Evolutionary conservation across 176 grass and related monocot species (phyloP).

Genomic region (Bothriochloa decipiens): DNA sequence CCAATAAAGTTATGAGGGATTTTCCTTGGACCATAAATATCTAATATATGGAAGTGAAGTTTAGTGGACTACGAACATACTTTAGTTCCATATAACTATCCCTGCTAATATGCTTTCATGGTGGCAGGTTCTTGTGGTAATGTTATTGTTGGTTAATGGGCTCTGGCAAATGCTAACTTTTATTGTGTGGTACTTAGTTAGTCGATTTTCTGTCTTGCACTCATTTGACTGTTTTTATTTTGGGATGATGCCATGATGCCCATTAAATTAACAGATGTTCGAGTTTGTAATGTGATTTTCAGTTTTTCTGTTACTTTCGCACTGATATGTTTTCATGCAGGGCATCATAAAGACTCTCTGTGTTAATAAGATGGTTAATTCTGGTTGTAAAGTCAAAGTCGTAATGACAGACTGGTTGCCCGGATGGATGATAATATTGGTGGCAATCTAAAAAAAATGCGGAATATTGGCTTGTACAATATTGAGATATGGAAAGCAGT

Average conservation of each 20-base stretch:
- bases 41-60: neutral
- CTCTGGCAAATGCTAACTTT: neutral
- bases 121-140: neutral
- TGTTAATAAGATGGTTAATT: slow-evolving; percentile 30
- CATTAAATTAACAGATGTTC: neutral
- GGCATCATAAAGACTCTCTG: slow-evolving; percentile 21
- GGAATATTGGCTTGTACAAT: slow-evolving; percentile 37
- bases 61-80: neutral
- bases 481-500: slow-evolving; percentile 76
- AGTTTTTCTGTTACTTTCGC: neutral
- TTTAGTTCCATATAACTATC: neutral
- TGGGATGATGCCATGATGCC: neutral
- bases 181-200: too few species aligned
- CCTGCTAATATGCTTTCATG: neutral
- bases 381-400: slow-evolving; percentile 38
- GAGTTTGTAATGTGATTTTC: slow-evolving; percentile 15
- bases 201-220: neutral
- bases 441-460: slow-evolving; percentile 20
- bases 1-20: neutral
- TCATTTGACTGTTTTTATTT: neutral
- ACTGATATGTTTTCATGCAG: slow-evolving; percentile 2
- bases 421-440: slow-evolving; percentile 16
- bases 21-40: neutral
- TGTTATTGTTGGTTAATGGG: neutral
- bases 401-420: slow-evolving; percentile 37